Evolutionary conservation across 2,329 filamentous ascomycete species (phyloP).

Genomic region (Exophiala xenobiotica): DNA sequence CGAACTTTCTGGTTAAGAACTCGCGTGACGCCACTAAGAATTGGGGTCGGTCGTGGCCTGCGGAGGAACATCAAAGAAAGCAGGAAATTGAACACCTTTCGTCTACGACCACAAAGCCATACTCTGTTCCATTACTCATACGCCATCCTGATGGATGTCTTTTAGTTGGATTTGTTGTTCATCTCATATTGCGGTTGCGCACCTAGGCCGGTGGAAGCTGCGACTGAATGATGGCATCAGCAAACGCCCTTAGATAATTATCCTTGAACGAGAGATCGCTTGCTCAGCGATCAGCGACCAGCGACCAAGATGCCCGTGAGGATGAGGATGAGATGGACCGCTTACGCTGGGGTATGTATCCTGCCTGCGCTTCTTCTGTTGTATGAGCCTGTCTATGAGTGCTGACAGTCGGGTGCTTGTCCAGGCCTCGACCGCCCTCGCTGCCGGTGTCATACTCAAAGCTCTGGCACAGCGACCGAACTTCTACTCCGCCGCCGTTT

Average conservation of each 20-base stretch:
- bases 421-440: slow-evolving; percentile 78
- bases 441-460: slow-evolving; percentile 78
- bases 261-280: slow-evolving; percentile 7
- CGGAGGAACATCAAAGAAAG: slow-evolving; percentile 16
- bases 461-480: slow-evolving; percentile 94
- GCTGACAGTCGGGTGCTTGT: slow-evolving; percentile 19
- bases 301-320: slow-evolving; percentile 19
- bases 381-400: not conserved
- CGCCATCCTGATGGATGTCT: no score
- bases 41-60: slow-evolving; percentile 1
- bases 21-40: slow-evolving; percentile 10
- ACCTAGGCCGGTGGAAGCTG: not conserved
- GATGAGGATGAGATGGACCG: slow-evolving; percentile 48
- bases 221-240: slow-evolving; percentile 16
- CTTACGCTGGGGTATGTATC: slow-evolving; percentile 52
- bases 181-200: not conserved
- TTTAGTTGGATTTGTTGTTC: not conserved
- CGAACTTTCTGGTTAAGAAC: no score
- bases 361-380: not conserved
- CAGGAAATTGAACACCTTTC: slow-evolving; percentile 23
- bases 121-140: no score
- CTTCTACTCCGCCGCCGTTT: slow-evolving; percentile 97
- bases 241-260: not conserved
- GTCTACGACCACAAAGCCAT: not conserved
- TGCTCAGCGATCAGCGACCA: slow-evolving; percentile 1